Percentiles rank a stretch among this genome's conserved stretches.
phyloP scores from a whole-genome alignment of 2,329 filamentous ascomycete species.

The Aspergillus brunneoviolaceus region DNA sequence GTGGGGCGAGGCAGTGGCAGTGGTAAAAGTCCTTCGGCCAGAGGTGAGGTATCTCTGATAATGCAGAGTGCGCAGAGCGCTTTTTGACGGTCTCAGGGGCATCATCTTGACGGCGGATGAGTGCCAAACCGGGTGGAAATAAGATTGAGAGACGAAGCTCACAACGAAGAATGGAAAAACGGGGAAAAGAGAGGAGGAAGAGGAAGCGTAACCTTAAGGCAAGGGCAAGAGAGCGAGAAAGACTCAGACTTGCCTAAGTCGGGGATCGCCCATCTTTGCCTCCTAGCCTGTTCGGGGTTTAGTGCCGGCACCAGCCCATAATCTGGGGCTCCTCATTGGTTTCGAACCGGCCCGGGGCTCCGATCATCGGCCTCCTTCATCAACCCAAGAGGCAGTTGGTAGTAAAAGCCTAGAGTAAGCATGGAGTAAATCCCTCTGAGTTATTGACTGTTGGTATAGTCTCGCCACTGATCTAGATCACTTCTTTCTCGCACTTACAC shows the following conservation, averaged over 20 bases:
- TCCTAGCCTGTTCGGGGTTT: constrained; percentile 11
- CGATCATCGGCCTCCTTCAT: constrained; percentile 30
- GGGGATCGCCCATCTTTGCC: constrained; percentile 8
- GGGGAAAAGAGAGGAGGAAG: constrained; percentile 18
- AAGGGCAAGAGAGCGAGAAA: constrained; percentile 15
- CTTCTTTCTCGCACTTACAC: not conserved
- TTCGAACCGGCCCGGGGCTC: constrained; percentile 20
- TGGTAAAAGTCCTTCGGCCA: constrained; percentile 44
- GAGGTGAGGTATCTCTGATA: constrained; percentile 42
- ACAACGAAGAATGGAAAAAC: constrained; percentile 13
- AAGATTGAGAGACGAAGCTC: constrained; percentile 11
- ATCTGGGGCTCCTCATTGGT: constrained; percentile 29
- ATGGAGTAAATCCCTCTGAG: too few relatives aligned
- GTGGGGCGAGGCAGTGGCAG: constrained; percentile 32
- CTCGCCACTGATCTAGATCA: not conserved
- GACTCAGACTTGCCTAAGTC: constrained; percentile 14
- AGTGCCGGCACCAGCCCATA: constrained; percentile 24
- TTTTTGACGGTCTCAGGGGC: constrained; percentile 51
- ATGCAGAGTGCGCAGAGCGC: constrained; percentile 49
- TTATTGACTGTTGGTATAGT: too few relatives aligned
- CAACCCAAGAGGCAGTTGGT: not conserved
- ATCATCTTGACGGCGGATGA: constrained; percentile 47
- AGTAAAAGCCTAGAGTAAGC: too few relatives aligned
- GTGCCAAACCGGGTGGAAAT: constrained; percentile 34
- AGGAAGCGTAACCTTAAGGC: constrained; percentile 26